These are phyloP conservation scores for Hypoxylon lenormandii DNA, from an alignment of 495 filamentous ascomycete genomes.

Conservation along the genomic window DNA sequence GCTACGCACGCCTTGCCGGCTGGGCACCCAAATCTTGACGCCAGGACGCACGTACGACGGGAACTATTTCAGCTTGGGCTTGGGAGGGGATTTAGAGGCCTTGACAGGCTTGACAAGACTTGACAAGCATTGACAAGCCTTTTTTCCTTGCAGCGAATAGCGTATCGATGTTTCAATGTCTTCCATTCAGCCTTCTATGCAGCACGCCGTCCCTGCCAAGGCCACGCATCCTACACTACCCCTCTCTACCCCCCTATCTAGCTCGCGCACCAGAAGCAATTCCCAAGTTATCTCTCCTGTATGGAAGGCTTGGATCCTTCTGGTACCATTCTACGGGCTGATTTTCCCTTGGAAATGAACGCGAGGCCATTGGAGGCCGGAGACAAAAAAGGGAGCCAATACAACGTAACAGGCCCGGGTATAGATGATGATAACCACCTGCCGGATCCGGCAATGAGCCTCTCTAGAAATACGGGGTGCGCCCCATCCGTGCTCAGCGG, in stretches of 20 bases:
- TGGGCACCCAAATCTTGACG: constrained; percentile 42
- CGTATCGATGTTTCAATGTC: constrained; percentile 11
- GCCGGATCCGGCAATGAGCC: constrained; percentile 26
- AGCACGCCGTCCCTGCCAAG: constrained; percentile 12
- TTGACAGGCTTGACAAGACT: constrained; percentile 17
- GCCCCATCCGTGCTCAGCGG: constrained; percentile 41
- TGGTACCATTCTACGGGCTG: neutral
- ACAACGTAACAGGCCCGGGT: constrained; percentile 41
- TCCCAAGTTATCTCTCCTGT: too few species aligned
- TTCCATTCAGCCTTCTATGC: constrained; percentile 44
- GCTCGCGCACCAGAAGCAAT: neutral
- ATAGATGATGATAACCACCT: constrained; percentile 30
- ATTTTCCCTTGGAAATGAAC: constrained; percentile 20
- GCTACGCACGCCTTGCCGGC: constrained; percentile 26
- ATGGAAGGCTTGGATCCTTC: constrained; percentile 9
- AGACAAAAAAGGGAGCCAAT: constrained; percentile 21
- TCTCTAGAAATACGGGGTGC: neutral
- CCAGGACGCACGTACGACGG: neutral
- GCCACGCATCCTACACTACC: neutral
- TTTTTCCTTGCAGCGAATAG: constrained; percentile 9
- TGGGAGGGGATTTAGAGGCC: too few species aligned
- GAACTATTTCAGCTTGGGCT: constrained; percentile 22
- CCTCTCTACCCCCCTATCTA: too few species aligned
- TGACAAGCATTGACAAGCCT: constrained; percentile 1
- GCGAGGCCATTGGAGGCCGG: constrained; percentile 23